Evolutionary conservation across 768 basidiomycete species (phyloP).

Genomic region (Fibroporia radiculosa): DNA sequence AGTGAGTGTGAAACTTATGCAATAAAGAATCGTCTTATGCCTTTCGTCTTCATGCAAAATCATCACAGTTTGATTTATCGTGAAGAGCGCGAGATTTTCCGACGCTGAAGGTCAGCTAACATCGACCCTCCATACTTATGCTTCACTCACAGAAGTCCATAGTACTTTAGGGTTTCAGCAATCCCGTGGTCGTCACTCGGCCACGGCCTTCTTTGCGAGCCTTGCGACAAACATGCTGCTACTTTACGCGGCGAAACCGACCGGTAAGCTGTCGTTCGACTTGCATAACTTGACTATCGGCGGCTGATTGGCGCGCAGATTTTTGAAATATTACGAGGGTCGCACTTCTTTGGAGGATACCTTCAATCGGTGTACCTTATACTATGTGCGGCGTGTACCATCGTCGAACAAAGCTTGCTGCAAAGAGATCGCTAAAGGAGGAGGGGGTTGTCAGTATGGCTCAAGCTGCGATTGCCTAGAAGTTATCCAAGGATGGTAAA

Average conservation of each 20-base stretch:
- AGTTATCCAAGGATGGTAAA: conserved; percentile 7
- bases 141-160: background rate
- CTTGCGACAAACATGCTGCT: conserved; percentile 10
- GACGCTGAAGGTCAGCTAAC: conserved; percentile 24
- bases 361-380: conserved; percentile 9
- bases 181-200: conserved; percentile 33
- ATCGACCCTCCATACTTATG: background rate
- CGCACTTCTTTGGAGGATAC: conserved; percentile 8
- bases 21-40: conserved; percentile 33
- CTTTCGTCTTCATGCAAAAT: conserved; percentile 62
- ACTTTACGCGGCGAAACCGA: conserved; percentile 18
- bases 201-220: conserved; percentile 24
- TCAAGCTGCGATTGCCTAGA: conserved; percentile 25
- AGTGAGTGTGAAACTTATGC: conserved; percentile 26
- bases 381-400: background rate
- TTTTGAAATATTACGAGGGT: conserved; percentile 7
- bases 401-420: background rate
- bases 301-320: no score
- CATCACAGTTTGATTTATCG: conserved; percentile 49
- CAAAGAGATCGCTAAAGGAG: conserved; percentile 34
- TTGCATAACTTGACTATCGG: no score
- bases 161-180: conserved; percentile 20
- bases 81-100: conserved; percentile 57
- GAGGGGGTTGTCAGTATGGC: conserved; percentile 25
- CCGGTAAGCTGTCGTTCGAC: no score